These are phyloP conservation scores for Harrya chromipes DNA, from an alignment of 768 basidiomycete genomes.

Conservation along the genomic window DNA sequence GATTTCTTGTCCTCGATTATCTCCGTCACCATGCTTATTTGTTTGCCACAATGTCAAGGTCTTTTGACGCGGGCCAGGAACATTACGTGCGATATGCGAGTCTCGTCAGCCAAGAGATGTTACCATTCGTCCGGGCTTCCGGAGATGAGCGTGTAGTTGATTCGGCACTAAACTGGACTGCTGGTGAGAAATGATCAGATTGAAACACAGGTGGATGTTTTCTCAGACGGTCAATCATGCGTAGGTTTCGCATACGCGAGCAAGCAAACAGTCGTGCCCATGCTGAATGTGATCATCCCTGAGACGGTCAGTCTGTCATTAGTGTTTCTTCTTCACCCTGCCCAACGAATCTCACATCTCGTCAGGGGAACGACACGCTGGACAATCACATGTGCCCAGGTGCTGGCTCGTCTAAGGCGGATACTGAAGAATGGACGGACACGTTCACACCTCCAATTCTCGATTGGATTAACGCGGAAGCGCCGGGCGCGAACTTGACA, in stretches of 20 bases:
- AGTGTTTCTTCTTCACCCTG: too few species aligned
- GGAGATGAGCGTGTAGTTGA: slow-evolving; percentile 54
- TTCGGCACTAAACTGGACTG: slow-evolving; percentile 65
- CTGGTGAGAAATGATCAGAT: slow-evolving; percentile 37
- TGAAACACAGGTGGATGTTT: neutral
- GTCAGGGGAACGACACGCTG: slow-evolving; percentile 60
- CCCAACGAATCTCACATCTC: neutral
- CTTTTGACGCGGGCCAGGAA: slow-evolving; percentile 47
- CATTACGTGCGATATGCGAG: slow-evolving; percentile 50
- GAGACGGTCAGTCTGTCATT: slow-evolving; percentile 42
- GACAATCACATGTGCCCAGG: slow-evolving; percentile 62
- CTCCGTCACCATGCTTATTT: neutral
- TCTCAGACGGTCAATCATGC: neutral
- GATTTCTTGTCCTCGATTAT: slow-evolving; percentile 45
- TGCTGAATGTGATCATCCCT: slow-evolving; percentile 36
- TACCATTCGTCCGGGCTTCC: slow-evolving; percentile 52
- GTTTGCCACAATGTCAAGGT: slow-evolving; percentile 26
- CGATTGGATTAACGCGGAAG: slow-evolving; percentile 52
- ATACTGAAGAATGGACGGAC: slow-evolving; percentile 48
- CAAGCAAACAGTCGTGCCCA: slow-evolving; percentile 32
- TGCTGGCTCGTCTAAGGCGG: slow-evolving; percentile 38
- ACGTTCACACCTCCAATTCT: slow-evolving; percentile 54
- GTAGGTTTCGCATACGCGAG: slow-evolving; percentile 49
- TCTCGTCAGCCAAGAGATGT: slow-evolving; percentile 40
- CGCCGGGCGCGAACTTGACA: slow-evolving; percentile 60